Conservation (phyloP, 768 basidiomycete genomes). For the Jaapia argillacea region DNA sequence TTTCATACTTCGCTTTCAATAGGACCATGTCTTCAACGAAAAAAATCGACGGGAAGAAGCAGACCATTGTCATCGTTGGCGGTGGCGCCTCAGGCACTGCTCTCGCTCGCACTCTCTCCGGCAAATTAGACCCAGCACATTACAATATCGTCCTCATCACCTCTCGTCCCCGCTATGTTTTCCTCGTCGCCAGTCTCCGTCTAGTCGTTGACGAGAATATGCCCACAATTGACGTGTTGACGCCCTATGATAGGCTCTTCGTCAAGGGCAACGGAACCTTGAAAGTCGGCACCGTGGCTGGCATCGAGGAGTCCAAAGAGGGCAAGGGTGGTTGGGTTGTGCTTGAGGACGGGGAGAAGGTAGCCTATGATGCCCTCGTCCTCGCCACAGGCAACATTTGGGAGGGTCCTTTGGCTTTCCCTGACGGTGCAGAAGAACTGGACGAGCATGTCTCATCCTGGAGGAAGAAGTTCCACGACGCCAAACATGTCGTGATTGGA, state of each 20-base stretch:
- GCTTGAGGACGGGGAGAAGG: conserved; percentile 35
- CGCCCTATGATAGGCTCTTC: conserved; percentile 36
- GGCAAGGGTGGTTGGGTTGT: conserved; percentile 36
- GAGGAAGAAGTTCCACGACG: conserved; percentile 19
- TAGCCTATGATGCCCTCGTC: conserved; percentile 47
- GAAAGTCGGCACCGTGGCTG: conserved; percentile 22
- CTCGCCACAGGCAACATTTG: conserved; percentile 50
- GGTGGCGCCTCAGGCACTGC: conserved; percentile 13
- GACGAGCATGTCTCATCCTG: conserved; percentile 16
- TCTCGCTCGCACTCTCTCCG: conserved; percentile 9
- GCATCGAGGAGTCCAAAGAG: conserved; percentile 26
- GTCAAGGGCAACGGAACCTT: conserved; percentile 31
- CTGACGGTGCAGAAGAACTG: conserved; percentile 19
- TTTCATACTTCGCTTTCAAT: background rate
- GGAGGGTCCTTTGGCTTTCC: conserved; percentile 38
- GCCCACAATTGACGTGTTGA: conserved; percentile 9
- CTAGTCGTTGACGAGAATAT: conserved; percentile 9
- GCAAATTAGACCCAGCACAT: conserved; percentile 6
- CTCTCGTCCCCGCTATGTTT: conserved; percentile 8
- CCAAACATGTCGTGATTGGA: conserved; percentile 22
- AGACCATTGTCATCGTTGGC: conserved; percentile 18
- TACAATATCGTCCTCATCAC: conserved; percentile 13
- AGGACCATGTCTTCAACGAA: background rate
- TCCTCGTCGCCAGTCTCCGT: conserved; percentile 12
- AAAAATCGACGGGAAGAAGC: background rate